Conservation (phyloP, 176 grass and related monocot species). For the Eragrostis curvula region DNA sequence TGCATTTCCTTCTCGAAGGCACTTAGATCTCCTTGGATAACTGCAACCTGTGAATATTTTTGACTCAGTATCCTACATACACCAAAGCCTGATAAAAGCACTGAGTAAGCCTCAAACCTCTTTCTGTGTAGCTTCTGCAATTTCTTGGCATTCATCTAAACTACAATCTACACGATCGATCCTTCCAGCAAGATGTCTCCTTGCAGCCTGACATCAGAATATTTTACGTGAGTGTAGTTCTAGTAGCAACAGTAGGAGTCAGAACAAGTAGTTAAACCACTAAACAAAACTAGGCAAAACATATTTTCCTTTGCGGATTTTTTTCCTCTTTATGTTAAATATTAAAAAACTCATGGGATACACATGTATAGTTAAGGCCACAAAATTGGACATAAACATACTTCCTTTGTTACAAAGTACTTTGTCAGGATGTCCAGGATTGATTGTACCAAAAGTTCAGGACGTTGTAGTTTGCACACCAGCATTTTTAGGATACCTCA, state of each 20-base stretch:
- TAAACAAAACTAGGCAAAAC: constrained; percentile 12
- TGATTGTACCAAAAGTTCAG: background rate
- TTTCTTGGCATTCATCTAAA: constrained; percentile 87
- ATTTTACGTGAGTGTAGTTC: constrained; percentile 29
- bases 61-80: constrained; percentile 8
- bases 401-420: background rate
- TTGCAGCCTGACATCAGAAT: constrained; percentile 67
- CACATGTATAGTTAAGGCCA: background rate
- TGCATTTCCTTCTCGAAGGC: constrained; percentile 77
- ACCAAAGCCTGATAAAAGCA: constrained; percentile 19
- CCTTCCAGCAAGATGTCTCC: constrained; percentile 72
- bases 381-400: background rate
- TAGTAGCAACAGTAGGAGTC: constrained; percentile 4
- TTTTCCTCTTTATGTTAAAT: constrained; percentile 4
- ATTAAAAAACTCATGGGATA: background rate
- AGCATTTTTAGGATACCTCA: background rate
- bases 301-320: background rate
- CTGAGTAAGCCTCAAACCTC: constrained; percentile 56
- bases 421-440: background rate
- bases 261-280: constrained; percentile 5
- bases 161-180: constrained; percentile 81
- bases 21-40: constrained; percentile 75
- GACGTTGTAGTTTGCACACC: background rate
- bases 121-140: constrained; percentile 62
- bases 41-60: constrained; percentile 62